A percentile compares a stretch with the other conserved stretches of the same genome.
Evolutionary conservation across 1,139 yeast species (phyloP).

Genomic region (Geotrichum aggregatum): DNA sequence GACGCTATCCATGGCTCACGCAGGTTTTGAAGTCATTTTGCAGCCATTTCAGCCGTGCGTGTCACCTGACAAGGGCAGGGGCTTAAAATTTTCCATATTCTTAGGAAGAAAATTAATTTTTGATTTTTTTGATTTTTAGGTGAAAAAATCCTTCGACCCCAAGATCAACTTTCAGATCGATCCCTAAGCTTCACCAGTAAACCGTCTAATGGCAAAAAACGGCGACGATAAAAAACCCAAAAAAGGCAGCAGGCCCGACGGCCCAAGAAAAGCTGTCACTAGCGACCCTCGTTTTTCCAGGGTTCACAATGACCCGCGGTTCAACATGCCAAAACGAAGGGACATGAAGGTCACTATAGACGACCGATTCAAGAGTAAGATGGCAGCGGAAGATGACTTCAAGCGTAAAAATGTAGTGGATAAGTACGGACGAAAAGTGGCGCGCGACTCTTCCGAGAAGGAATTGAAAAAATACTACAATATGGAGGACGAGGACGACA

Average conservation of each 20-base stretch:
- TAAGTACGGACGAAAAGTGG: conserved; percentile 75
- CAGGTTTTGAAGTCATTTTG: too few species aligned
- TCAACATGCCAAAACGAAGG: conserved; percentile 66
- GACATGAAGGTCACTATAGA: conserved; percentile 77
- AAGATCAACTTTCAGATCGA: background rate
- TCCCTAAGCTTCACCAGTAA: background rate
- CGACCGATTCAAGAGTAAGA: conserved; percentile 67
- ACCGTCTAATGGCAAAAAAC: conserved; percentile 10
- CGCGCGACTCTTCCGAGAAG: conserved; percentile 41
- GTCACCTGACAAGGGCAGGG: background rate
- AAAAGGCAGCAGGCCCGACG: conserved; percentile 18
- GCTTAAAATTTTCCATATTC: conserved; percentile 2
- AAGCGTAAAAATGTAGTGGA: conserved; percentile 66
- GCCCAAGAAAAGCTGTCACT: conserved; percentile 42
- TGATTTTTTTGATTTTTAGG: too few species aligned
- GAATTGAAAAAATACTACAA: conserved; percentile 67
- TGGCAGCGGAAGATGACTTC: conserved; percentile 55
- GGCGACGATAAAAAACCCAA: conserved; percentile 2
- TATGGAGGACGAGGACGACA: conserved; percentile 41
- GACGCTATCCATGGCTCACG: too few species aligned
- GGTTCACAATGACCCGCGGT: conserved; percentile 85
- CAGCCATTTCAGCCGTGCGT: too few species aligned
- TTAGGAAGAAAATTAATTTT: background rate
- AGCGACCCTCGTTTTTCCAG: conserved; percentile 72
- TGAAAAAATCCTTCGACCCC: too few species aligned